phyloP scores from a whole-genome alignment of 2,329 filamentous ascomycete species.

The Teratosphaeria viscida region DNA sequence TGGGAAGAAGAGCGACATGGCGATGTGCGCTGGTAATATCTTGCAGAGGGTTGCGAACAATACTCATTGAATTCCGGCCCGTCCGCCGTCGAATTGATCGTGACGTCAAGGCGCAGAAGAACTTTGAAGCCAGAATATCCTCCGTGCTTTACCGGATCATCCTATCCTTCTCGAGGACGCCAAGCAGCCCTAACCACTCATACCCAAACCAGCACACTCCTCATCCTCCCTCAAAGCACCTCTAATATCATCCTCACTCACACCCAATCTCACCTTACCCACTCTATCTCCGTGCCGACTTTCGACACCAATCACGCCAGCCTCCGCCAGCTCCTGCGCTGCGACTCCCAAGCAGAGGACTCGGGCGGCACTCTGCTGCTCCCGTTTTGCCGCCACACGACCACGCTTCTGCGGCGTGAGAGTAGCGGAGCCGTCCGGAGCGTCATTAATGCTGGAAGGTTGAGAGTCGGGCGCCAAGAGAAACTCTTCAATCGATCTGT shows the following conservation, averaged over 20 bases:
- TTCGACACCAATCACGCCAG: slow-evolving; percentile 80
- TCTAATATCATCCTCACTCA: slow-evolving; percentile 84
- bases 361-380: slow-evolving; percentile 32
- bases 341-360: slow-evolving; percentile 57
- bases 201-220: slow-evolving; percentile 71
- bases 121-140: no score
- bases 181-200: slow-evolving; percentile 27
- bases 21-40: not conserved
- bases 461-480: slow-evolving; percentile 39
- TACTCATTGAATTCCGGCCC: no score
- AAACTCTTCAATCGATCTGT: slow-evolving; percentile 50
- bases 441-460: slow-evolving; percentile 17
- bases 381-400: slow-evolving; percentile 22
- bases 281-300: slow-evolving; percentile 67
- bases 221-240: slow-evolving; percentile 80
- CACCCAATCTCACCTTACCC: slow-evolving; percentile 73
- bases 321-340: slow-evolving; percentile 73
- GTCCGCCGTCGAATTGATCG: no score
- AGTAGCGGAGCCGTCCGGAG: slow-evolving; percentile 12
- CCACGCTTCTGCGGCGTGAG: slow-evolving; percentile 24
- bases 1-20: not conserved
- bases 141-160: no score
- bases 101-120: no score
- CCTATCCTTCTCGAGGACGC: not conserved
- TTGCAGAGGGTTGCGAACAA: not conserved